Conservation (phyloP, 2,329 filamentous ascomycete genomes). For the Raffaelea arxii region DNA sequence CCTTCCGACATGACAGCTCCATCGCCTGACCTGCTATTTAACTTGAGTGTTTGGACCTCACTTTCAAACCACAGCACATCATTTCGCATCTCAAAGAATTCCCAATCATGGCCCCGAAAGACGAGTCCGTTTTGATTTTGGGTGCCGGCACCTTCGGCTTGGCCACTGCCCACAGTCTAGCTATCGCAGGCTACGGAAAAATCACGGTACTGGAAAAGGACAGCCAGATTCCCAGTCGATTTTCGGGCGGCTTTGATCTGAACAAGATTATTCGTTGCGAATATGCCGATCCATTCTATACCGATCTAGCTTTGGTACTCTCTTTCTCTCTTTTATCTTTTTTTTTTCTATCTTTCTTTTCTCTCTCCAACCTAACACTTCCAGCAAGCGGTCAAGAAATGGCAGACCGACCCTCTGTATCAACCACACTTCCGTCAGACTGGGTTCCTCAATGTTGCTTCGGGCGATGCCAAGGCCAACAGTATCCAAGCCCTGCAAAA, state of each 20-base stretch:
- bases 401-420: constrained; percentile 40
- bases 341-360: neutral
- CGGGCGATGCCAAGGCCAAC: constrained; percentile 35
- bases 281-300: constrained; percentile 48
- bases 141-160: constrained; percentile 24
- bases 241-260: constrained; percentile 3
- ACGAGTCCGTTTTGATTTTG: constrained; percentile 22
- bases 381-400: constrained; percentile 40
- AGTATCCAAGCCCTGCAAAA: constrained; percentile 21
- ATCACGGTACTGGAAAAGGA: constrained; percentile 38
- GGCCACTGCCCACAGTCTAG: constrained; percentile 32
- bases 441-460: constrained; percentile 40
- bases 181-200: constrained; percentile 32
- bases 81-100: too few relatives aligned
- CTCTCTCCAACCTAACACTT: neutral
- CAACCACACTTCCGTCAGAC: constrained; percentile 38
- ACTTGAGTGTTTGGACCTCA: too few relatives aligned
- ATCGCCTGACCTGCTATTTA: too few relatives aligned
- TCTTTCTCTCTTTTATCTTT: constrained; percentile 11
- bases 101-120: neutral
- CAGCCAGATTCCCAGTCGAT: neutral
- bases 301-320: constrained; percentile 33
- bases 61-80: too few relatives aligned
- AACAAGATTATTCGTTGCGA: constrained; percentile 54
- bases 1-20: too few relatives aligned